Conservation (phyloP, 2,329 filamentous ascomycete species). For the Claviceps sp. region DNA sequence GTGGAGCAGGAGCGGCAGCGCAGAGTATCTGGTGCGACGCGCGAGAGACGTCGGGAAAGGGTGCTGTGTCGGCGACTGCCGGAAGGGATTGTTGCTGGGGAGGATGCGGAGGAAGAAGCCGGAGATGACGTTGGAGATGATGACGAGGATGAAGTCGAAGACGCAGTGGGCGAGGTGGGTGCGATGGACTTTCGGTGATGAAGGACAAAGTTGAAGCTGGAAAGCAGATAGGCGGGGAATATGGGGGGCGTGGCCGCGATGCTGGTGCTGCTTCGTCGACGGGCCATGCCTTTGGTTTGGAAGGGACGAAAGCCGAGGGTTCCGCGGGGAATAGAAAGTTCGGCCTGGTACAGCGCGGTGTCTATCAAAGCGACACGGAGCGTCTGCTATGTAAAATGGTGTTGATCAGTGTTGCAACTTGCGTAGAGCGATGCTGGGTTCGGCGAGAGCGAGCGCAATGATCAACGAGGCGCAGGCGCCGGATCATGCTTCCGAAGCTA, state of each 20-base stretch:
- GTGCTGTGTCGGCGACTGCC: constrained; percentile 13
- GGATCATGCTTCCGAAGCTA: too few species aligned
- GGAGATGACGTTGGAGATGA: constrained; percentile 13
- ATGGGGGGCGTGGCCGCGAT: constrained; percentile 29
- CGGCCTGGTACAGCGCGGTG: background rate
- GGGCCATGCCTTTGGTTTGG: background rate
- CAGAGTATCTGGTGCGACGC: constrained; percentile 38
- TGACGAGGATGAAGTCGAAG: constrained; percentile 14
- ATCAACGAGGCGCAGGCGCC: too few species aligned
- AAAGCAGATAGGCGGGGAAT: constrained; percentile 40
- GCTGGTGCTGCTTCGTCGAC: constrained; percentile 16
- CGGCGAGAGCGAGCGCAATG: too few species aligned
- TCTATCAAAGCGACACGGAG: background rate
- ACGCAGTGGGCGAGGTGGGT: constrained; percentile 16
- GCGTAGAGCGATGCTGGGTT: too few species aligned
- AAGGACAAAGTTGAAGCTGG: constrained; percentile 35
- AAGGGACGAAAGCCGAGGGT: background rate
- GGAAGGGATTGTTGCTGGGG: constrained; percentile 16
- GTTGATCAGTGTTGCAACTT: too few species aligned
- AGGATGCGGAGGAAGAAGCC: constrained; percentile 15
- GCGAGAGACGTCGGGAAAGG: constrained; percentile 22
- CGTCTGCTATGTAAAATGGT: background rate
- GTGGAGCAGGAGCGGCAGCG: constrained; percentile 45
- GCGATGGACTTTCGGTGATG: constrained; percentile 23
- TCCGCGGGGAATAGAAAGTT: background rate